A percentile compares a stretch with the other conserved stretches of the same genome.
phyloP scores from a whole-genome alignment of 1,139 yeast species.

The Kodamaea arcana region DNA sequence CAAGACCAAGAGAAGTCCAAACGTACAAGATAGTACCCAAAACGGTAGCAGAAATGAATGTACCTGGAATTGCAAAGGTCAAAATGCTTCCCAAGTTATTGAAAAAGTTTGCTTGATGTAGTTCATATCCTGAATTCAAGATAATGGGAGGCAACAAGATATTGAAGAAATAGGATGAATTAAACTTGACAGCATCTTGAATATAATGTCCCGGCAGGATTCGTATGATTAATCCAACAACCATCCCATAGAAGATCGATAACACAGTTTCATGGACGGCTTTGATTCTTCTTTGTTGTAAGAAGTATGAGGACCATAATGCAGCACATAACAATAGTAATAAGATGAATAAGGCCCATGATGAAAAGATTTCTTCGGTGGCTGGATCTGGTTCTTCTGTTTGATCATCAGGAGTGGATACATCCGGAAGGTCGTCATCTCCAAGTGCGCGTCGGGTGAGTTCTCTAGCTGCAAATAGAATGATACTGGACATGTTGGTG shows the following conservation, averaged over 20 bases:
- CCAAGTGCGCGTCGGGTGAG: constrained; percentile 29
- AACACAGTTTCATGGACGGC: constrained; percentile 96
- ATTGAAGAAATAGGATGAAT: constrained; percentile 91
- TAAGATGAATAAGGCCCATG: constrained; percentile 94
- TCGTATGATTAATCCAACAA: constrained; percentile 86
- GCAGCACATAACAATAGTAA: constrained; percentile 79
- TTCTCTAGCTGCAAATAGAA: constrained; percentile 23
- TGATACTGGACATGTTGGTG: constrained; percentile 26
- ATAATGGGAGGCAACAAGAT: constrained; percentile 94
- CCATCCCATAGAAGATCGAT: constrained; percentile 94
- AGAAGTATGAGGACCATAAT: constrained; percentile 89
- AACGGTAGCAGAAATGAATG: constrained; percentile 86
- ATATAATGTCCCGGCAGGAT: constrained; percentile 94
- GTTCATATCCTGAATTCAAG: constrained; percentile 90
- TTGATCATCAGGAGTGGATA: constrained; percentile 51
- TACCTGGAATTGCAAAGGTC: constrained; percentile 96
- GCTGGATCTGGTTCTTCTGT: constrained; percentile 74
- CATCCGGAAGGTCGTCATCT: constrained; percentile 46
- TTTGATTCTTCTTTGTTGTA: constrained; percentile 86
- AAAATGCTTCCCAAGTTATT: constrained; percentile 86
- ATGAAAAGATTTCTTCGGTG: constrained; percentile 92
- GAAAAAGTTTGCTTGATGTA: constrained; percentile 93
- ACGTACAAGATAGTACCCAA: constrained; percentile 78
- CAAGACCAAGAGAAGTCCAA: constrained; percentile 91
- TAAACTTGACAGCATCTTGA: constrained; percentile 94